These are phyloP conservation scores for Glaciozyma martinii DNA, from an alignment of 768 basidiomycete genomes.

Conservation along the genomic window DNA sequence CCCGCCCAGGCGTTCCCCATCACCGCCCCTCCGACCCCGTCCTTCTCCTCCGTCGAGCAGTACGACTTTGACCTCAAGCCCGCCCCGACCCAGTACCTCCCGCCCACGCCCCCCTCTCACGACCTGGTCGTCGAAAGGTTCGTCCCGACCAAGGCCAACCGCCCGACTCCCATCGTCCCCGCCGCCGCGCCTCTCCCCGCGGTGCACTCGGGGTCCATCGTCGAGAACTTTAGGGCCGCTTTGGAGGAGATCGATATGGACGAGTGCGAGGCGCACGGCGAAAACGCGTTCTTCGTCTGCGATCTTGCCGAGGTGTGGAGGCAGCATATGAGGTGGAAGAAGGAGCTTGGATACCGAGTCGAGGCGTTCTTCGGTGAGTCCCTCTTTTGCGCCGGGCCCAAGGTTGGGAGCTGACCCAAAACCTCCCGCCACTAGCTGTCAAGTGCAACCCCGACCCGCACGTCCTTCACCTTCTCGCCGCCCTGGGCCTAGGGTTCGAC, in stretches of 20 bases:
- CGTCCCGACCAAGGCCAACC: slow-evolving; percentile 3
- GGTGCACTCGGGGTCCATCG: slow-evolving; percentile 28
- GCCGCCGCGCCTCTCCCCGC: slow-evolving; percentile 13
- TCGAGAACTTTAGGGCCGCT: slow-evolving; percentile 26
- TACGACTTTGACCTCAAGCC: not conserved
- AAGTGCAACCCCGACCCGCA: slow-evolving; percentile 99
- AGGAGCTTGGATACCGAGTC: slow-evolving; percentile 65
- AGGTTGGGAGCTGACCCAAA: slow-evolving; percentile 25
- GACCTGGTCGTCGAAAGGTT: not conserved
- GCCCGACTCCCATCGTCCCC: slow-evolving; percentile 7
- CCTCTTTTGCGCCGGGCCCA: slow-evolving; percentile 9
- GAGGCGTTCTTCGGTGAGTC: slow-evolving; percentile 83
- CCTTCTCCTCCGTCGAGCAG: not conserved
- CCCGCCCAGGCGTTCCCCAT: slow-evolving; percentile 9
- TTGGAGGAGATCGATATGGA: slow-evolving; percentile 34
- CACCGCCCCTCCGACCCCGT: not conserved
- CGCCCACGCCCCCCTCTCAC: not conserved
- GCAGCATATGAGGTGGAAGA: slow-evolving; percentile 74
- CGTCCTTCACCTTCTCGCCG: slow-evolving; percentile 78
- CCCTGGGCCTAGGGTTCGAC: slow-evolving; percentile 88
- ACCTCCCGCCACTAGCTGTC: slow-evolving; percentile 48
- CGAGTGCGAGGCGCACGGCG: slow-evolving; percentile 51
- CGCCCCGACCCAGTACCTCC: not conserved
- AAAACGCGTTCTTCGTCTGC: slow-evolving; percentile 92
- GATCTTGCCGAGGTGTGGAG: slow-evolving; percentile 80